Evolutionary conservation across 768 basidiomycete species (phyloP).

Genomic region (Hericium rajendrae): DNA sequence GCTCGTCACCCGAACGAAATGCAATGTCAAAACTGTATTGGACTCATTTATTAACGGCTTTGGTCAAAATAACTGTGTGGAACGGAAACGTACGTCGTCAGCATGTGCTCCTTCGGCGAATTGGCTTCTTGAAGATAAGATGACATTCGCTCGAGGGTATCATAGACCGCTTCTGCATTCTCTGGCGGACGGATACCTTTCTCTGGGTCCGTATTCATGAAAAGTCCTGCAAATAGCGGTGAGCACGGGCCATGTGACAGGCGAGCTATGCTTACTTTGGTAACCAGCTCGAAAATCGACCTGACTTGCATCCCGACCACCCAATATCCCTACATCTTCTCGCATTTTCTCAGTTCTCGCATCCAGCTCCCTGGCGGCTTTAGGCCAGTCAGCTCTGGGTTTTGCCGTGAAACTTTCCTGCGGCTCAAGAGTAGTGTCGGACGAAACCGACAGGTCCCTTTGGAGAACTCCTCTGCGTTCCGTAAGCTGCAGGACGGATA

Average conservation of each 20-base stretch:
- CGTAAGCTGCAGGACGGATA: constrained; percentile 8
- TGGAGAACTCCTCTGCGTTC: constrained; percentile 9
- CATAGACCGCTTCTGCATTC: constrained; percentile 30
- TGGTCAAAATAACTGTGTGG: background rate
- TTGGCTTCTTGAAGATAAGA: constrained; percentile 47
- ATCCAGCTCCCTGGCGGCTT: constrained; percentile 1
- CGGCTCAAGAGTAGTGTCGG: background rate
- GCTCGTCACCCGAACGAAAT: constrained; percentile 44
- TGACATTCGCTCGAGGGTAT: constrained; percentile 44
- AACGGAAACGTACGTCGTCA: constrained; percentile 44
- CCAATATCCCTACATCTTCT: background rate
- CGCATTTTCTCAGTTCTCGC: background rate
- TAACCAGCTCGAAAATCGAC: constrained; percentile 46
- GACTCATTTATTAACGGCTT: background rate
- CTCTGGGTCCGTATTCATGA: constrained; percentile 6
- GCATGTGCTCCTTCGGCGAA: constrained; percentile 37
- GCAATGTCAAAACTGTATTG: constrained; percentile 50
- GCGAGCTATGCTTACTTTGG: constrained; percentile 33
- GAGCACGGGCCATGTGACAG: background rate
- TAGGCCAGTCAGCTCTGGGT: constrained; percentile 2
- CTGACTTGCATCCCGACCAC: constrained; percentile 29
- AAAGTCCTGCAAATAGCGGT: constrained; percentile 14
- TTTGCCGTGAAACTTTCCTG: background rate
- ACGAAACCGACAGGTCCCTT: background rate
- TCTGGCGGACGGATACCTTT: constrained; percentile 15